Conservation (phyloP, 2,329 filamentous ascomycete genomes). For the Myriosclerotinia duriaeana region DNA sequence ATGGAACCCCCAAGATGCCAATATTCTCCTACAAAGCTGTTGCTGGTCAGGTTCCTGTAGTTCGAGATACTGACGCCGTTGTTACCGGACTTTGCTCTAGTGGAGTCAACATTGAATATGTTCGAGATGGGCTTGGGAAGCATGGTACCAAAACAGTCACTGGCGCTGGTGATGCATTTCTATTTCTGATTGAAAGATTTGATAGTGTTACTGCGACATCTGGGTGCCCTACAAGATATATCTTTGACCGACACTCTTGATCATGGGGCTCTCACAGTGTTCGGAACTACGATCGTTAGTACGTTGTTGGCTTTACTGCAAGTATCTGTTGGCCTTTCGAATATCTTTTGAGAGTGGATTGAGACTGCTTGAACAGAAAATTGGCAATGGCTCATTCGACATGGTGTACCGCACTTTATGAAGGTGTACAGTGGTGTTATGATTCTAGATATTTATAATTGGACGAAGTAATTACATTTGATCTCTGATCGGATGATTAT, state of each 20-base stretch:
- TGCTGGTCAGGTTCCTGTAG: constrained; percentile 47
- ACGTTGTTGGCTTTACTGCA: constrained; percentile 11
- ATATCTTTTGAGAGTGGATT: background rate
- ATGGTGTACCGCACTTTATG: no score
- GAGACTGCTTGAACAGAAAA: no score
- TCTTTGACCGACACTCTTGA: constrained; percentile 1
- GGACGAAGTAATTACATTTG: background rate
- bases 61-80: constrained; percentile 47
- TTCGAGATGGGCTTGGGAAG: constrained; percentile 46
- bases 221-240: constrained; percentile 5
- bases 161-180: constrained; percentile 40
- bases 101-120: constrained; percentile 46
- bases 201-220: constrained; percentile 12
- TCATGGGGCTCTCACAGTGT: background rate
- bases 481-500: background rate
- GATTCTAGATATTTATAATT: background rate
- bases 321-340: background rate
- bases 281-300: constrained; percentile 1
- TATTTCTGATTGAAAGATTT: constrained; percentile 35
- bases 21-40: constrained; percentile 52
- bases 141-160: constrained; percentile 45
- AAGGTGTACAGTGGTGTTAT: background rate
- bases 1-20: constrained; percentile 48
- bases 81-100: constrained; percentile 45
- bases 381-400: no score